Conservation (phyloP, 371 early-diverging fungal genomes). For the Syncephalastrum monosporum region DNA sequence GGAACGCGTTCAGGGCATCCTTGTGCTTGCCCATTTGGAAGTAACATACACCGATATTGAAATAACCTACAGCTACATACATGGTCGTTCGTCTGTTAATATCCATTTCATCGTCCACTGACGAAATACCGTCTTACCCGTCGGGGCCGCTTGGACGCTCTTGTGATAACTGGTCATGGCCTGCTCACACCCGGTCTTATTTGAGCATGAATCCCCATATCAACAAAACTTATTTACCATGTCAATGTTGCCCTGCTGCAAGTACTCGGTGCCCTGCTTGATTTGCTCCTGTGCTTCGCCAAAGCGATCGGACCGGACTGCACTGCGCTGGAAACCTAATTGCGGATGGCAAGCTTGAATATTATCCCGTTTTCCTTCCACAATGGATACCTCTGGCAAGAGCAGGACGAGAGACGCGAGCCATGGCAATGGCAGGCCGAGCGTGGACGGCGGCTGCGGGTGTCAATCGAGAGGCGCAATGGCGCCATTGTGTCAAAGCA, state of each 20-base stretch:
- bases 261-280: slow-evolving; percentile 35
- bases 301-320: slow-evolving; percentile 28
- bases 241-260: slow-evolving; percentile 44
- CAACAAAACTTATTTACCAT: slow-evolving; percentile 25
- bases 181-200: slow-evolving; percentile 8
- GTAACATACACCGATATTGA: slow-evolving; percentile 80
- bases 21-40: slow-evolving; percentile 65
- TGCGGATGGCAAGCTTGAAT: no score
- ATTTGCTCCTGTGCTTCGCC: slow-evolving; percentile 46
- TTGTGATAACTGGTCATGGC: slow-evolving; percentile 53
- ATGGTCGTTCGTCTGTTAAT: neutral
- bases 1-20: slow-evolving; percentile 67
- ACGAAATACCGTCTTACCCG: slow-evolving; percentile 16
- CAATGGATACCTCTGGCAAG: no score
- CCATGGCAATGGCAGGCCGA: no score
- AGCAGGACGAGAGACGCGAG: no score
- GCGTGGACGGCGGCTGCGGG: no score
- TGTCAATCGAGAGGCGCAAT: no score
- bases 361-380: no score
- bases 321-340: slow-evolving; percentile 25
- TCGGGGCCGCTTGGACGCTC: slow-evolving; percentile 44
- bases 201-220: neutral
- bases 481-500: no score
- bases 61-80: slow-evolving; percentile 60
- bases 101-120: no score